A percentile compares a stretch with the other conserved stretches of the same genome.
These are phyloP conservation scores for Scenedesmus sp. DNA, from an alignment of 163 green algal species.

Conservation along the genomic window DNA sequence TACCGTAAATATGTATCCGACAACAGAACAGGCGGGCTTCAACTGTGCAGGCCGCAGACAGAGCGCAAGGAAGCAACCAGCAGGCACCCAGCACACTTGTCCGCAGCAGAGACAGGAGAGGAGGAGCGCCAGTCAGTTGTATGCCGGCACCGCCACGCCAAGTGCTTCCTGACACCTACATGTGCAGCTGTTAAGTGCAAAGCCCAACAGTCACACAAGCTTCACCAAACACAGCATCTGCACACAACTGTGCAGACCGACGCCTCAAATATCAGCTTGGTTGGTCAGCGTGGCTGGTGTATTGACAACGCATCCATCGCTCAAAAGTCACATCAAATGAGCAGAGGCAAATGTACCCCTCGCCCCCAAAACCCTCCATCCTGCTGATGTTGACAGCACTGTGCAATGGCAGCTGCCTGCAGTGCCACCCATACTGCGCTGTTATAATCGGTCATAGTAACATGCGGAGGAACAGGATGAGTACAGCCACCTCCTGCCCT, in stretches of 20 bases:
- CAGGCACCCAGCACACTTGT: neutral
- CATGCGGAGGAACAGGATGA: neutral
- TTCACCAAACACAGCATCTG: neutral
- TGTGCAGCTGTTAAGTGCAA: neutral
- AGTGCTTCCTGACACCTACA: neutral
- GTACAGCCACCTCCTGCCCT: neutral
- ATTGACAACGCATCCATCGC: neutral
- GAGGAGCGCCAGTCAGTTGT: neutral
- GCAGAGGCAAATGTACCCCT: neutral
- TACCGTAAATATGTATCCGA: neutral
- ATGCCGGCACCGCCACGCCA: neutral
- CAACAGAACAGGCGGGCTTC: neutral
- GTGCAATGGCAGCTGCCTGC: neutral
- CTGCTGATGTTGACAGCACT: neutral
- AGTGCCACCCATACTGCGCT: neutral
- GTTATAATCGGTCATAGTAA: neutral
- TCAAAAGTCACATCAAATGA: neutral
- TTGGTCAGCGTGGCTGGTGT: neutral
- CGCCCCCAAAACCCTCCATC: neutral
- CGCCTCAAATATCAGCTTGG: neutral
- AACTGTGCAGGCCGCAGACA: neutral
- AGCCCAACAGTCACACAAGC: neutral
- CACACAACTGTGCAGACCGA: neutral
- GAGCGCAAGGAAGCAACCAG: neutral
- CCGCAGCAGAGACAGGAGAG: neutral